Percentiles rank a stretch among this genome's conserved stretches.
Conservation (phyloP, 1,284 basidiomycete species). For the Leccinum griseonigrum region DNA sequence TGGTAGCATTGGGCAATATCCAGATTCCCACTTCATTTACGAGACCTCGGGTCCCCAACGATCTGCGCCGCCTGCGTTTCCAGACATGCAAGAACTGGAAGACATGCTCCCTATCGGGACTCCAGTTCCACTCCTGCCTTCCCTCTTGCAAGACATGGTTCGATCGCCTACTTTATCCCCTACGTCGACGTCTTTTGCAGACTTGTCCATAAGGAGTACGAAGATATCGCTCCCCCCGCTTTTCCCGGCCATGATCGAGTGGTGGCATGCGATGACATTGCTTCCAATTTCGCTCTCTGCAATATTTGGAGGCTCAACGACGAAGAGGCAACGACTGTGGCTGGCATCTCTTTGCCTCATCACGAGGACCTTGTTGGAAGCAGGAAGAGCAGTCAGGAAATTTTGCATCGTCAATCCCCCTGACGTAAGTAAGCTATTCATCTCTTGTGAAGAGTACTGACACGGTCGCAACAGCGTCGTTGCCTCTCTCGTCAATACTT, state of each 20-base stretch:
- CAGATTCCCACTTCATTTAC: constrained; percentile 54
- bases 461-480: background rate
- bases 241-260: constrained; percentile 23
- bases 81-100: constrained; percentile 23
- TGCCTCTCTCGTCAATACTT: background rate
- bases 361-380: constrained; percentile 31
- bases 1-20: constrained; percentile 41
- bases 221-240: constrained; percentile 26
- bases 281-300: constrained; percentile 36
- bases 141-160: constrained; percentile 71
- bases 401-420: constrained; percentile 30
- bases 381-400: constrained; percentile 35
- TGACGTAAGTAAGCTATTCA: constrained; percentile 16
- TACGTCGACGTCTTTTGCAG: constrained; percentile 60
- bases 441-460: background rate
- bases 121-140: constrained; percentile 57
- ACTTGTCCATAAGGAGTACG: constrained; percentile 57
- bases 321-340: constrained; percentile 58
- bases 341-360: constrained; percentile 40
- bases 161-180: constrained; percentile 62
- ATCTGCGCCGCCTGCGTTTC: constrained; percentile 24
- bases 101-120: constrained; percentile 14
- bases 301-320: constrained; percentile 68
- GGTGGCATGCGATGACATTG: constrained; percentile 27
- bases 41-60: constrained; percentile 51